Percentiles rank a stretch among this genome's conserved stretches.
Conservation (phyloP, 305 asterid genomes). For the Solanum hybrid region DNA sequence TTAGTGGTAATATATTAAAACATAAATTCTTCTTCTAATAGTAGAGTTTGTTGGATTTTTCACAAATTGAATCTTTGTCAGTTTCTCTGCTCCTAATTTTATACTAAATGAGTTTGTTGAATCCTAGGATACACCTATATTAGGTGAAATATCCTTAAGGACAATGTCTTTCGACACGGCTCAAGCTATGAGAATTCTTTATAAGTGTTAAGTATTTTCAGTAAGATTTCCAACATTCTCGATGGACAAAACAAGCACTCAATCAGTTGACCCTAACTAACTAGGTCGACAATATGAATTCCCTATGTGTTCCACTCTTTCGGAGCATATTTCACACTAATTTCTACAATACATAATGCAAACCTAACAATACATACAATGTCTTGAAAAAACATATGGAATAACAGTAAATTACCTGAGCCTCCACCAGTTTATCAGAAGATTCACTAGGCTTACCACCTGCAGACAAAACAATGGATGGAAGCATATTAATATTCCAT, state of each 20-base stretch:
- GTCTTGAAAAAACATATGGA: neutral
- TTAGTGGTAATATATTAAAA: neutral
- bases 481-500: conserved; percentile 1
- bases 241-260: neutral
- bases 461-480: neutral
- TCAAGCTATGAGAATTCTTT: neutral
- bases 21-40: neutral
- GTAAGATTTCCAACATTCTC: neutral
- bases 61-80: neutral
- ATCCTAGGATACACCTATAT: neutral
- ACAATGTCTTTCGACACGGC: neutral
- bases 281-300: neutral
- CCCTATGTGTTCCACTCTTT: neutral
- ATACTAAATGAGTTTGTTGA: neutral
- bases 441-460: neutral
- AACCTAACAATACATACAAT: neutral
- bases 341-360: neutral
- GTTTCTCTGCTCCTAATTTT: no score
- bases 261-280: neutral
- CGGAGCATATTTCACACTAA: neutral
- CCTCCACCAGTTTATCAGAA: neutral
- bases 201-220: neutral
- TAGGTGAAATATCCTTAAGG: neutral
- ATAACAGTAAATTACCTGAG: neutral
- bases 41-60: neutral